Base-by-base conservation (phyloP, 768 basidiomycete species). In the Pisolithus marmoratus region DNA sequence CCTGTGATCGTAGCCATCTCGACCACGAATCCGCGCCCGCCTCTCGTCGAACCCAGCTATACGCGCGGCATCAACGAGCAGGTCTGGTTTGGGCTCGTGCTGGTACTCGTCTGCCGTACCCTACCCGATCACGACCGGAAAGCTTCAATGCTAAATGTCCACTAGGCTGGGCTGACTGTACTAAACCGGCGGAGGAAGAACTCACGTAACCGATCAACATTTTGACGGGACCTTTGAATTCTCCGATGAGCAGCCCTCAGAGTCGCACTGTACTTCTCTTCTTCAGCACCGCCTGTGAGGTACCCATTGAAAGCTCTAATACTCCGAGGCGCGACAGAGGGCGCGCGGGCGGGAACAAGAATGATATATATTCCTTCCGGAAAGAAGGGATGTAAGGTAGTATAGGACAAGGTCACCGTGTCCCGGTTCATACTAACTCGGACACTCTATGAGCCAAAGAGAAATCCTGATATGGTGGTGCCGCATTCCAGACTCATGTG, bases 351-450 rank as follows among this genome's bases (percentile, higher is more conserved):
- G 2, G 89, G 92, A 94, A 7, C 81, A 89, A n/a, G 93, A 95
- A 49, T 82, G 81, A 71, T 88, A 98, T 58, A 79, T 78, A 65
- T 82, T 83, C 8, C 72, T 72, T 52, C 79, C 74, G 27, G 70
- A 55, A 29, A 69, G 51, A 46, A 73, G 65, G 27, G 90, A 85
- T 50, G 82, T 75, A 42, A 98, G 84, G 70, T n/a, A n/a, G 70
- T 97, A 97, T 36, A 96, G 70, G 15, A 88, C 87, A 24, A 99
- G 77, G 12, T 96, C 93, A 8, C 96, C 95, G 63, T 96, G 94
- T 2, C 95, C 96, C 88, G 82, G n/a, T n/a, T n/a, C n/a, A n/a
- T n/a, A n/a, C n/a, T n/a, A n/a, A n/a, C n/a, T n/a, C n/a, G n/a
- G n/a, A n/a, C n/a, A n/a, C n/a, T n/a, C n/a, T n/a, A n/a, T n/a